phyloP scores from a whole-genome alignment of 805 yeast genomes.

The Starmerella bombi region DNA sequence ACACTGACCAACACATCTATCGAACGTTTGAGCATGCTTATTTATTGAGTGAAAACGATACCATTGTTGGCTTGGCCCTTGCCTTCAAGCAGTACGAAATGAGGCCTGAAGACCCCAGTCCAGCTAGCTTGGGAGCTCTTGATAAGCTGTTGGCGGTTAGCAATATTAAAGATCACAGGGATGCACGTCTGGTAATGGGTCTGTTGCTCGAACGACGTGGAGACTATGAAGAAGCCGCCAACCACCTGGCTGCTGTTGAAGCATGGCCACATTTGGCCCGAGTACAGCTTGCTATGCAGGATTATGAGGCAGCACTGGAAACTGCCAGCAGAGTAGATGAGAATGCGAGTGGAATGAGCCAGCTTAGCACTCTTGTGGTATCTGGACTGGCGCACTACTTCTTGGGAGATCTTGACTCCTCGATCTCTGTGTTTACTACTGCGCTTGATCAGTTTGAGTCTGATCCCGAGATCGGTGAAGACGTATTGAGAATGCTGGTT shows the following conservation, averaged over 20 bases:
- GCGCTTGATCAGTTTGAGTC: constrained; percentile 42
- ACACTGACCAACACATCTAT: constrained; percentile 36
- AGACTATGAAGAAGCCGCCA: constrained; percentile 42
- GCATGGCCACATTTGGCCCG: constrained; percentile 46
- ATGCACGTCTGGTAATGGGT: constrained; percentile 24
- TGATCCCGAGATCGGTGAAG: constrained; percentile 35
- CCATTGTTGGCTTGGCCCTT: constrained; percentile 57
- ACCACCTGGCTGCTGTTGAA: constrained; percentile 2
- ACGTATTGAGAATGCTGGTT: constrained; percentile 58
- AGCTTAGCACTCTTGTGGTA: constrained; percentile 46
- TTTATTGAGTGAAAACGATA: constrained; percentile 55
- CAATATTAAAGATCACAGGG: constrained; percentile 19
- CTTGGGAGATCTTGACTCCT: constrained; percentile 43
- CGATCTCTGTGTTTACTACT: constrained; percentile 52
- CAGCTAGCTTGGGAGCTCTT: constrained; percentile 30
- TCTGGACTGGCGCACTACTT: constrained; percentile 65
- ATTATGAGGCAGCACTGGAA: constrained; percentile 48
- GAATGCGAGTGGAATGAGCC: constrained; percentile 15
- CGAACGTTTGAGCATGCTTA: constrained; percentile 64
- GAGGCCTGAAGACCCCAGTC: constrained; percentile 10
- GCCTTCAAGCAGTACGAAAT: constrained; percentile 36
- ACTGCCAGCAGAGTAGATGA: constrained; percentile 24
- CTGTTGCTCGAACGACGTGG: constrained; percentile 51
- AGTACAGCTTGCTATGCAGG: constrained; percentile 45
- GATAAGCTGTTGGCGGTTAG: constrained; percentile 41